phyloP scores from a whole-genome alignment of 345 rosid genomes.

The Bruguiera parviflora region DNA sequence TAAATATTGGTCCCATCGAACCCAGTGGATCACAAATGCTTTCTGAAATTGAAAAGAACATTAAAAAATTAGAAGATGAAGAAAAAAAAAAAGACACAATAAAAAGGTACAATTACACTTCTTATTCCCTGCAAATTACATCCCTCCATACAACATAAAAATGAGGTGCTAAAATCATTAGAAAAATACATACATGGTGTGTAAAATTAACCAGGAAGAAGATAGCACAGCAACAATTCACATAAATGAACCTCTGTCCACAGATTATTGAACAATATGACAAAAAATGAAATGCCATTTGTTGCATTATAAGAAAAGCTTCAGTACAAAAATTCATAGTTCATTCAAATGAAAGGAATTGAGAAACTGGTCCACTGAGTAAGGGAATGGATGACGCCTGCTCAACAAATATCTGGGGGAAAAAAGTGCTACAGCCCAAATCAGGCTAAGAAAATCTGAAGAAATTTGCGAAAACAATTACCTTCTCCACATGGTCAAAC shows the following conservation, averaged over 20 bases:
- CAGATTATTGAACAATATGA: background rate
- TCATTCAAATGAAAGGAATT: too few species aligned
- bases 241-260: background rate
- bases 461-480: constrained; percentile 15
- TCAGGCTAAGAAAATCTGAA: constrained; percentile 1
- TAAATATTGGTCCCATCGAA: constrained; percentile 66
- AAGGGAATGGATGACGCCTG: background rate
- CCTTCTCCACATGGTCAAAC: constrained; percentile 94
- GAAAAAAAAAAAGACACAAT: background rate
- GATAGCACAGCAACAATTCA: background rate
- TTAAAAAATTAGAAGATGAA: constrained; percentile 7
- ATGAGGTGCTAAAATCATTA: too few species aligned
- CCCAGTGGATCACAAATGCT: constrained; percentile 94
- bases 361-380: too few species aligned
- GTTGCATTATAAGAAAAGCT: too few species aligned
- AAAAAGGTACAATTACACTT: too few species aligned
- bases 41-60: constrained; percentile 45
- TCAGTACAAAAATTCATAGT: too few species aligned
- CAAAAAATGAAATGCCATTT: too few species aligned
- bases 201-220: background rate
- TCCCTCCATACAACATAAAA: too few species aligned
- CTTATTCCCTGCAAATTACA: background rate
- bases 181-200: too few species aligned
- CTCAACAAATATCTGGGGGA: background rate
- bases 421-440: background rate